Base-by-base conservation (phyloP, 441 rosid genomes). In the Populus hybrid region DNA sequence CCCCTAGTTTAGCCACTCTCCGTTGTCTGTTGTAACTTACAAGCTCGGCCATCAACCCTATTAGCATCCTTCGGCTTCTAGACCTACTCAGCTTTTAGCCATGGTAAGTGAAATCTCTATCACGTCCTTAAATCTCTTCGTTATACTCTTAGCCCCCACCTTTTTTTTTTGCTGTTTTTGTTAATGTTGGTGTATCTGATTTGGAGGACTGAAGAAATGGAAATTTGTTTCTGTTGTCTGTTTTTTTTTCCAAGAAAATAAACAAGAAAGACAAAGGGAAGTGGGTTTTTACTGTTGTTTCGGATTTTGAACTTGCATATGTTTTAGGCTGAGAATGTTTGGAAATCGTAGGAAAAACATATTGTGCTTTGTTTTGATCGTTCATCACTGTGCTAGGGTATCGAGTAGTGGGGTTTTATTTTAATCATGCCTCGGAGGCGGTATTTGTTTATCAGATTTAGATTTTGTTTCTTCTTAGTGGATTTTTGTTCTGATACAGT, bases 51-150 rank as follows among this genome's bases (percentile, higher is more conserved):
- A 61, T 21, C 14, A 20, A 33, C 56, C 63, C 20, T 23, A 11
- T 26, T 21, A 7, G 10, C 33, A 7, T 42, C 42, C 76, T 5
- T 8, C 23, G 20, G 68, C 64, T 10, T 35, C 50, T 10, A 63
- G 20, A 53, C 68, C 28, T 3, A 33, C 18, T 12, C 2, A 3
- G 64, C 38, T 64, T 65, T 2, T 3, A 74, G 64, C 72, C 70
- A 81, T 81, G 81, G 78, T 81, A 74, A 64, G 61, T 23, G 23
- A 33, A 33, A 24, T 56, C 33, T 3, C 29, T 28, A 11, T 75
- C 2, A 2, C 1, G 20, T 53, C 18, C 33, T 29, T 53, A 50
- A 2, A 4, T 68, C 6, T 23, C 23, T 64, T 64, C 29, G 8
- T 1, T 11, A 2, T 21, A 14, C 14, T 12, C 53, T 71, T 38